phyloP scores from a whole-genome alignment of 2,329 filamentous ascomycete genomes.

The Phoma sp. region DNA sequence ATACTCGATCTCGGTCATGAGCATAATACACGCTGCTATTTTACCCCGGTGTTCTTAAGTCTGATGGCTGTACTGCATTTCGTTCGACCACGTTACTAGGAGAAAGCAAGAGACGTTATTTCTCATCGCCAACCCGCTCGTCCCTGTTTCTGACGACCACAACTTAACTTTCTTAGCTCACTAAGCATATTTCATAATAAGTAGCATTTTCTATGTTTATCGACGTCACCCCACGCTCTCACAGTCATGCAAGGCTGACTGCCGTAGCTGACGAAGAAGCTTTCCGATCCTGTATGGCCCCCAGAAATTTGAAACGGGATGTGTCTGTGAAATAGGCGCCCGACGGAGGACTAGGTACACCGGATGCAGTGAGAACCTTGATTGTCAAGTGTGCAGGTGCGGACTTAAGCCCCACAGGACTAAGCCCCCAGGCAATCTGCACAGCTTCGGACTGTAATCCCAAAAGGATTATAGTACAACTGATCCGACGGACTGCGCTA shows the following conservation, averaged over 20 bases:
- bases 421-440: too few species aligned
- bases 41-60: not conserved
- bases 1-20: not conserved
- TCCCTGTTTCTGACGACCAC: too few species aligned
- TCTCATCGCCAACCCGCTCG: not conserved
- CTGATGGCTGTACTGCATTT: too few species aligned
- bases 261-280: slow-evolving; percentile 6
- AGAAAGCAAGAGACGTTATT: too few species aligned
- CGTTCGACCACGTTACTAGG: too few species aligned
- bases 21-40: not conserved
- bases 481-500: too few species aligned
- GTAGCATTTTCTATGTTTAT: too few species aligned
- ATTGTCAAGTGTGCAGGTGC: not conserved
- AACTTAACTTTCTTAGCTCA: not conserved
- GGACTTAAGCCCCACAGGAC: too few species aligned
- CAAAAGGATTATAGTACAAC: not conserved
- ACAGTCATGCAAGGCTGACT: slow-evolving; percentile 2
- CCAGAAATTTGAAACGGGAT: not conserved
- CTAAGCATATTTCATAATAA: not conserved
- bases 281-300: not conserved
- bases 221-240: not conserved
- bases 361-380: slow-evolving; percentile 8
- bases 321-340: slow-evolving; percentile 1
- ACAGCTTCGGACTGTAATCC: not conserved
- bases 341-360: not conserved